Base-by-base conservation (phyloP, 1,284 basidiomycete species). In the Rhodotorula sp. region DNA sequence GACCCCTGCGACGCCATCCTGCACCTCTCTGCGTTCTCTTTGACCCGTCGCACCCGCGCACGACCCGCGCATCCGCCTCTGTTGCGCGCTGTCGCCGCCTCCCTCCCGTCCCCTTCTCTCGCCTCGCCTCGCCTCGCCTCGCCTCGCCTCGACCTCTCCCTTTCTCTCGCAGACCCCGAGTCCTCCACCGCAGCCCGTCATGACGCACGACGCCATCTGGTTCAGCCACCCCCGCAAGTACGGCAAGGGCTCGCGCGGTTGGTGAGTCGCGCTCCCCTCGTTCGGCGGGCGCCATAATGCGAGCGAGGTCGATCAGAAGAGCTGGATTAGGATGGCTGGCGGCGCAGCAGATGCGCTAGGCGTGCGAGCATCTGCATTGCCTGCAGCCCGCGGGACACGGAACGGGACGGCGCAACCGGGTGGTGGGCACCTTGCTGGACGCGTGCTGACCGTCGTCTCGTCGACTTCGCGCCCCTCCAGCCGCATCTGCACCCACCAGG, bases 161-260 rank as follows among this genome's bases (percentile, higher is more conserved):
- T 23, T 58, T 13, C 63, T 14, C 34, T 52, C n/a, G 9, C 23
- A n/a, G 41, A 17, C 8, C 19, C 14, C 7, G 9, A 7, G 19
- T 42, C 48, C n/a, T 41, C 45, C 44, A 41, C 34, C 14, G 7
- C 17, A 34, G 34, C 10, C 41, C 72, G 89, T 87, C 86, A 91
- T 91, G 90, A 92, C 91, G 77, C 91, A 93, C 90, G 90, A 91
- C 87, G 89, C 90, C 78, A 87, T 93, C 83, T 93, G 91, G 91
- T 92, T 92, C 85, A 92, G 90, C 83, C 91, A 91, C 82, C 94
- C 93, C 78, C 89, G 93, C 83, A 95, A 91, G 85, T 97, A 82
- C 86, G 93, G 94, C 83, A 97, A 96, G 86, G 93, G 93, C 82
- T 89, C 89, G 82, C 91, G 93, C 82, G 91, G 94, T 83, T 97